phyloP scores from a whole-genome alignment of 495 filamentous ascomycete species.

The Penicillium taxi region DNA sequence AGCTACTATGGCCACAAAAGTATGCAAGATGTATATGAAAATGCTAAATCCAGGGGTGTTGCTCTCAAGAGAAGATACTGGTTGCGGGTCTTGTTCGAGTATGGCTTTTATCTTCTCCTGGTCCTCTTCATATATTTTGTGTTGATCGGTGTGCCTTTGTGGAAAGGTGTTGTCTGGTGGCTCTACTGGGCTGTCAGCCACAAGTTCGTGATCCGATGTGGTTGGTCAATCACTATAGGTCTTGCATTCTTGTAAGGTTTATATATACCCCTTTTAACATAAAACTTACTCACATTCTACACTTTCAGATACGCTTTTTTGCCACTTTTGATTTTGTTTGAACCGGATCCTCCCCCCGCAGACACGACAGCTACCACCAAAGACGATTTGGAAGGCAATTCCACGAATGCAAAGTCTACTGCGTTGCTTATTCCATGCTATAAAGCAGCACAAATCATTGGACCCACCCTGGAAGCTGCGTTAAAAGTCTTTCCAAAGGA shows the following conservation, averaged over 20 bases:
- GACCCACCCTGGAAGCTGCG: conserved; percentile 35
- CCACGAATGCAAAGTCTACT: conserved; percentile 21
- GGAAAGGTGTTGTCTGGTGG: conserved; percentile 37
- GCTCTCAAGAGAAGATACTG: conserved; percentile 25
- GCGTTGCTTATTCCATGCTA: conserved; percentile 44
- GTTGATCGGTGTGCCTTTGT: conserved; percentile 33
- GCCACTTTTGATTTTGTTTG: conserved; percentile 32
- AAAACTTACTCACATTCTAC: not conserved
- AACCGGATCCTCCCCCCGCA: conserved; percentile 24
- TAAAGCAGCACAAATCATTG: conserved; percentile 36
- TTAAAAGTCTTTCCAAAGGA: conserved; percentile 37
- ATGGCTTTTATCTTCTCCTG: conserved; percentile 24
- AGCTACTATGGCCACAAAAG: conserved; percentile 8
- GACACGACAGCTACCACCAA: not conserved
- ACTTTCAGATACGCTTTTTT: conserved; percentile 28
- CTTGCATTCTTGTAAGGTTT: conserved; percentile 25
- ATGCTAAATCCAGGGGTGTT: conserved; percentile 22
- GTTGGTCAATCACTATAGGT: conserved; percentile 29
- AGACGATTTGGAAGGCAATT: conserved; percentile 10
- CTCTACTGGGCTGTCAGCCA: conserved; percentile 29
- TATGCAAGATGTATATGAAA: conserved; percentile 18
- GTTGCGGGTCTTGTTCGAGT: conserved; percentile 31
- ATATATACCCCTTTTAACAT: not conserved
- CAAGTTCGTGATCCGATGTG: conserved; percentile 30
- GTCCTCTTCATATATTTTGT: conserved; percentile 32